A percentile compares a stretch with the other conserved stretches of the same genome.
Evolutionary conservation across 2,329 filamentous ascomycete genomes (phyloP).

Genomic region (Fusarium continuum): DNA sequence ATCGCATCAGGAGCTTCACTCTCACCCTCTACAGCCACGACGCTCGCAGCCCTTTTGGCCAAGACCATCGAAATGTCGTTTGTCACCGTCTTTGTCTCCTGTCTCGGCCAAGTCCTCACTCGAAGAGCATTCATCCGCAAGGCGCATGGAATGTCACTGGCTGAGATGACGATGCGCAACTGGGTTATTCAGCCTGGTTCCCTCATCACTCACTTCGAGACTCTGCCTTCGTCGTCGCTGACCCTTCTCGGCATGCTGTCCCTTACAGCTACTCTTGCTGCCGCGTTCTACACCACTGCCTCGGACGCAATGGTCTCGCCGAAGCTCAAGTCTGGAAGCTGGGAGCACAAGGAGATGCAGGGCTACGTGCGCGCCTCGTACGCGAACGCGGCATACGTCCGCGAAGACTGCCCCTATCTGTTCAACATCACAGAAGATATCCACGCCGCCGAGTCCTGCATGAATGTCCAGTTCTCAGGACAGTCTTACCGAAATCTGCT

Average conservation of each 20-base stretch:
- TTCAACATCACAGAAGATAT: constrained; percentile 56
- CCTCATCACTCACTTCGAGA: constrained; percentile 74
- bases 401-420: constrained; percentile 67
- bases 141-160: constrained; percentile 73
- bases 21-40: constrained; percentile 69
- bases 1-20: constrained; percentile 66
- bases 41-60: constrained; percentile 74
- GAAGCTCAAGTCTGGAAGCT: constrained; percentile 68
- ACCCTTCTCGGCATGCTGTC: constrained; percentile 72
- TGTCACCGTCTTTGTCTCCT: constrained; percentile 78
- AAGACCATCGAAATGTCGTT: constrained; percentile 83
- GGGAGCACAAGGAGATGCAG: constrained; percentile 58
- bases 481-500: constrained; percentile 76
- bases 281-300: constrained; percentile 79
- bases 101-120: constrained; percentile 79
- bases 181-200: constrained; percentile 80
- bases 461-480: constrained; percentile 75
- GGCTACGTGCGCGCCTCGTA: constrained; percentile 70
- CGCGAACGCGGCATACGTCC: constrained; percentile 68
- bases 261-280: constrained; percentile 70
- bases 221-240: constrained; percentile 68
- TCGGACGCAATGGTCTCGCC: constrained; percentile 79
- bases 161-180: constrained; percentile 78
- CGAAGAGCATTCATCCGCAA: constrained; percentile 69
- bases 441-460: constrained; percentile 64